Conservation (phyloP, 2,329 filamentous ascomycete species). For the Diaporthe sp. region DNA sequence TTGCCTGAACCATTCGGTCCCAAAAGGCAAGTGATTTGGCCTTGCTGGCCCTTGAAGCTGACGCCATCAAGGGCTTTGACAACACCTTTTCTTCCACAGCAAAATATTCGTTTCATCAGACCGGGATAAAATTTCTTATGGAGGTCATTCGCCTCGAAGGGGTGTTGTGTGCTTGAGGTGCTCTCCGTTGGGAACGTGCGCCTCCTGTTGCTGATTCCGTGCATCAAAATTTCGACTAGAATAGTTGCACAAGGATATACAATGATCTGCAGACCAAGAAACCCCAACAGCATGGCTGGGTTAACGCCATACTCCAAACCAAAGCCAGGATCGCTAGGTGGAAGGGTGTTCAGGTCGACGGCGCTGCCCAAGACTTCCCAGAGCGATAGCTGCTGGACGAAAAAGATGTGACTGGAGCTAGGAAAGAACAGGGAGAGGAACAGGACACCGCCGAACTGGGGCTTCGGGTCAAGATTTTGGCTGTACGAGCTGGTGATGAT, state of each 20-base stretch:
- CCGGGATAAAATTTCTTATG: not conserved
- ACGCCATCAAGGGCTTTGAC: not conserved
- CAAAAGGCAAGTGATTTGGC: not conserved
- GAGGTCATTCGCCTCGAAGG: not conserved
- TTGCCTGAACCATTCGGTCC: not conserved
- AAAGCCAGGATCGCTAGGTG: not conserved
- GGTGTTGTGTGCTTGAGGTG: not conserved
- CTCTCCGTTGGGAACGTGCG: not conserved
- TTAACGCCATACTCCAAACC: not conserved
- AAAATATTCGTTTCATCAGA: not conserved
- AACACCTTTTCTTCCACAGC: not conserved
- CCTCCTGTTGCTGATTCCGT: not conserved
- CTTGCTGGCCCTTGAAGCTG: not conserved
- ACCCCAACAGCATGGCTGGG: not conserved
- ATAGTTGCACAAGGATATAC: not conserved
- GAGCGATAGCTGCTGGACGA: not conserved
- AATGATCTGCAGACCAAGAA: not conserved
- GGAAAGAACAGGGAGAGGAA: not conserved
- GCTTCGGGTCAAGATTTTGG: not conserved
- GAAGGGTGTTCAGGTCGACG: not conserved
- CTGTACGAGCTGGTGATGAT: not conserved
- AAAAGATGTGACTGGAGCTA: not conserved
- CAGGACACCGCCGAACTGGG: not conserved
- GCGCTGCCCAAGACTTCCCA: not conserved
- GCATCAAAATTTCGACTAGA: not conserved